Evolutionary conservation across 2,329 filamentous ascomycete genomes (phyloP), one percentile per base, ranked within the genome.

Genomic region (Fusarium temperatum): DNA sequence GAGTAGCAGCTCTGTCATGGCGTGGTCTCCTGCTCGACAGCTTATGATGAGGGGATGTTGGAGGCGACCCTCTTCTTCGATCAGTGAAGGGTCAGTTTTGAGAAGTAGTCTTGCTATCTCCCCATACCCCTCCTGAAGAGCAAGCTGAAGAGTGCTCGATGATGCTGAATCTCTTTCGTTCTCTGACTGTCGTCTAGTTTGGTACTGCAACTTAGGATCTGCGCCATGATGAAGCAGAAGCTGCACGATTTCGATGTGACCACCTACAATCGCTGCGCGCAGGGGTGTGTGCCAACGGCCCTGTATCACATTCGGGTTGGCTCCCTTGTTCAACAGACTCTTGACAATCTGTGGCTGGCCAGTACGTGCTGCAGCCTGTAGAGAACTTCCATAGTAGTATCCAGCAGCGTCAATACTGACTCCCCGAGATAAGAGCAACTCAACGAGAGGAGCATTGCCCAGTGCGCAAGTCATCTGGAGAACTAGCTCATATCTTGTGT

Each of bases 301-400:
- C 44, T 62, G 50, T 5, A 68, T 32, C 17, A 59, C 32, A 10
- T 72, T 72, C 35, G 63, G 18, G 6, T 68, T 30, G 5, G 63
- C 68, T 8, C 70, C 70, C 13, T 47, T 41, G 3, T 35, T 17
- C 2, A 72, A 20, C 0, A 72, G 59, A 1, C 12, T 30, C 6
- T n/a, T 44, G 14, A 48, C 18, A 2, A 72, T 72, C 5, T 39
- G 20, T 6, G 18, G 8, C 14, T 62, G 41, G 13, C 70, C 63
- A 36, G 39, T 45, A 6, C 68, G 68, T 12, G 70, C 50, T 5
- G 70, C 70, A 0, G 70, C 70, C n/a, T 72, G 70, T 1, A 72
- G 13, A 24, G 70, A 30, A 30, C 58, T 64, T 5, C 70, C 70
- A 17, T 68, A 72, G 45, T 71, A 58, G 38, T 72, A 44, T 12